These are phyloP conservation scores for Leccinum uliginosum DNA, from an alignment of 768 basidiomycete species.

Conservation along the genomic window DNA sequence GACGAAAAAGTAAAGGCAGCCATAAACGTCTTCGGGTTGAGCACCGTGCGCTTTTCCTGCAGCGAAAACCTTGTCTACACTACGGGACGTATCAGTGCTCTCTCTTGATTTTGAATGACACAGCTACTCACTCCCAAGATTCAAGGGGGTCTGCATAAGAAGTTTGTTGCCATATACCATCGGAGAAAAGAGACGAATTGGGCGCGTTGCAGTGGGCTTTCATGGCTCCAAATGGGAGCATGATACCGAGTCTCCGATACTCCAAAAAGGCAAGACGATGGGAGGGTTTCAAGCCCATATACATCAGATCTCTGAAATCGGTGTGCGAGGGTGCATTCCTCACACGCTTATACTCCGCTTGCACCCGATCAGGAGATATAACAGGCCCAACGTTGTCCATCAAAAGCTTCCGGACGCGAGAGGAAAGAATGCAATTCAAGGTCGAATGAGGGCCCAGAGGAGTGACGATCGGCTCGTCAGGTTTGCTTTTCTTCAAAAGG, in stretches of 20 bases:
- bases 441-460: slow-evolving; percentile 14
- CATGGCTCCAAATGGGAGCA: slow-evolving; percentile 46
- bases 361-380: slow-evolving; percentile 22
- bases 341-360: slow-evolving; percentile 30
- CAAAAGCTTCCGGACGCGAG: slow-evolving; percentile 9
- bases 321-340: slow-evolving; percentile 33
- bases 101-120: neutral
- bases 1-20: slow-evolving; percentile 47
- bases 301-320: slow-evolving; percentile 43
- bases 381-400: slow-evolving; percentile 10
- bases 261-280: slow-evolving; percentile 42
- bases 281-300: slow-evolving; percentile 35
- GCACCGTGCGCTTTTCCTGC: slow-evolving; percentile 39
- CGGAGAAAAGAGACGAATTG: slow-evolving; percentile 43
- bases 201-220: slow-evolving; percentile 38
- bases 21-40: slow-evolving; percentile 41
- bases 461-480: slow-evolving; percentile 2
- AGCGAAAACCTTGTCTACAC: slow-evolving; percentile 37
- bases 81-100: slow-evolving; percentile 19
- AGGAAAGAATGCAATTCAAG: slow-evolving; percentile 12
- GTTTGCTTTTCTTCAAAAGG: slow-evolving; percentile 8
- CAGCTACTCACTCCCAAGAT: slow-evolving; percentile 45
- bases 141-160: slow-evolving; percentile 42
- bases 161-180: slow-evolving; percentile 42
- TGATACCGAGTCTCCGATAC: slow-evolving; percentile 37